These are phyloP conservation scores for Gossypium davidsonii DNA, from an alignment of 441 rosid species.

Conservation along the genomic window DNA sequence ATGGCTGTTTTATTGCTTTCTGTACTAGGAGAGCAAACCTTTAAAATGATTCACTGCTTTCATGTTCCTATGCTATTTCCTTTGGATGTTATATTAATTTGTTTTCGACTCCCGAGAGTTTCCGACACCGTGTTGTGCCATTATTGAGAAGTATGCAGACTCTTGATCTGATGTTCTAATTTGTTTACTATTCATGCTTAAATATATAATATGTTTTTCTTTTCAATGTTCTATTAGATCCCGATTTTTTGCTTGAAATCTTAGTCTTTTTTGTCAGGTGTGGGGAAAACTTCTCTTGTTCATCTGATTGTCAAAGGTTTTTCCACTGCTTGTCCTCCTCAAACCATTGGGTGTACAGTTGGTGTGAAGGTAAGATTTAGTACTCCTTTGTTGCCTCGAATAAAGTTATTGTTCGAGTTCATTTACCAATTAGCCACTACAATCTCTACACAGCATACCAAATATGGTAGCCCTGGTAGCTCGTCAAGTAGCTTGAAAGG, in stretches of 20 bases:
- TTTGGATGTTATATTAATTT: neutral
- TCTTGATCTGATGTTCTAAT: neutral
- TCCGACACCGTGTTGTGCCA: neutral
- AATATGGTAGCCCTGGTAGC: slow-evolving; percentile 74
- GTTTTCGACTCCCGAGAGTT: neutral
- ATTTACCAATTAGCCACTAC: slow-evolving; percentile 19
- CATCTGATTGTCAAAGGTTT: slow-evolving; percentile 78
- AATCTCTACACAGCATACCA: slow-evolving; percentile 45
- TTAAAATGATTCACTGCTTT: neutral
- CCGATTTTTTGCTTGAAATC: slow-evolving; percentile 9
- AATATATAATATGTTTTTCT: neutral
- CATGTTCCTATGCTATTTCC: neutral
- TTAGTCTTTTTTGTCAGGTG: slow-evolving; percentile 43
- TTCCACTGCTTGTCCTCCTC: slow-evolving; percentile 64
- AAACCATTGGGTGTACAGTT: slow-evolving; percentile 93
- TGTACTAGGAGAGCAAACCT: neutral
- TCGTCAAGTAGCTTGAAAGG: slow-evolving; percentile 86
- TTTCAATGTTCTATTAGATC: slow-evolving; percentile 1
- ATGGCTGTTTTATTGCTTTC: neutral
- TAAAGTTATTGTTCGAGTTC: slow-evolving; percentile 14
- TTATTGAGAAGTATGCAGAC: neutral
- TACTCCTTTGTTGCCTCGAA: neutral
- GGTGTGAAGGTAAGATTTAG: slow-evolving; percentile 65
- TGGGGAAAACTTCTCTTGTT: slow-evolving; percentile 90
- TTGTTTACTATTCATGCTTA: neutral